Evolutionary conservation across 768 basidiomycete species (phyloP), one percentile per base, ranked within the genome.

Genomic region (Sarcodon sp.): DNA sequence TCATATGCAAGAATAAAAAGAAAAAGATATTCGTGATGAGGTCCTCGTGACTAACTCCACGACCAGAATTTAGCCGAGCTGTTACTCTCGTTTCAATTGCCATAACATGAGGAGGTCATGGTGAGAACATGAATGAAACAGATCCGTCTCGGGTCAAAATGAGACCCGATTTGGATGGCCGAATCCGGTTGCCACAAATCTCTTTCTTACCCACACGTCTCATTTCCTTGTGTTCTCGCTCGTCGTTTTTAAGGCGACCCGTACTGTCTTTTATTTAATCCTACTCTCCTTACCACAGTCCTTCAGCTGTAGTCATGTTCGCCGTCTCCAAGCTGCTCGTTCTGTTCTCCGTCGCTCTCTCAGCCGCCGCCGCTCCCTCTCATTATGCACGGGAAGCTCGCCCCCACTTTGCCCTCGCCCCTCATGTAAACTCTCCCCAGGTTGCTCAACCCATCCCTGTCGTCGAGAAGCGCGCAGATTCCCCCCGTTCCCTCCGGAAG

Each of bases 351-450:
- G 51, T 73, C 57, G 64, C 70, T 54, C 54, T 75, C 62, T 63
- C 69, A 39, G 64, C 59, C 43, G 13, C 54, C 37, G 62, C 63
- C 47, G 59, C 67, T 0, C 65, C 61, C 34, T 69, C 71, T 34
- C 73, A 74, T 57, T 52, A 56, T 48, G 58, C 65, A 46, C 66
- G 66, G 47, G 55, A 61, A 47, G 47, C 54, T 37, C 57, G 64
- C 52, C 71, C 72, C 58, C 72, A 67, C 52, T 66, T 63, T 47
- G 67, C 64, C 43, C 34, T 77, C 48, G 69, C 72, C 37, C 71
- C 69, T 32, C 71, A 71, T 49, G 64, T 67, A n/a, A 57, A 66
- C 32, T 56, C 59, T 11, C 63, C 68, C 15, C 61, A 51, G 45
- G 49, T 51, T 16, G 43, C 21, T 27, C 21, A 46, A 15, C 46